phyloP scores from a whole-genome alignment of 257 asterid species.

The Nicotiana tomentosiformis region DNA sequence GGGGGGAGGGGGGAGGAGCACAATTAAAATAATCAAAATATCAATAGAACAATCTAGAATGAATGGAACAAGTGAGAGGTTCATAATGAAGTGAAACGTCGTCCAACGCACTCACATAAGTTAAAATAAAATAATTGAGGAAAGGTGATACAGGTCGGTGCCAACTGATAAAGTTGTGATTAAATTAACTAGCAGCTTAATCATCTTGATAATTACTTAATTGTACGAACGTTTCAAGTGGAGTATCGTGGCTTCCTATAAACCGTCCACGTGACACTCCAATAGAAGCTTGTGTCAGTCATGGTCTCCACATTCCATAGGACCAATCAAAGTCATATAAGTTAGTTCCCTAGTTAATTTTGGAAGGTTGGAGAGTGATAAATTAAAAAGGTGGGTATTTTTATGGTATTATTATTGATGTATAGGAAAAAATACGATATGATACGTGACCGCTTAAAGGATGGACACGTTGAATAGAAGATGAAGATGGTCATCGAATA shows the following conservation, averaged over 20 bases:
- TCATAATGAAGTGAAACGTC: slow-evolving; percentile 5
- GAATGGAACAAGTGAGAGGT: not conserved
- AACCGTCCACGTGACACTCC: slow-evolving; percentile 22
- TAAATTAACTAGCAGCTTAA: not conserved
- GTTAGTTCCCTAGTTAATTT: not conserved
- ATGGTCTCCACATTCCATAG: not conserved
- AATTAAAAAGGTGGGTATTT: not conserved
- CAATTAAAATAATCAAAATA: not conserved
- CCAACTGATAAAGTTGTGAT: not conserved
- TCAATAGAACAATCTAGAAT: slow-evolving; percentile 8
- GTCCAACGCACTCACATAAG: not conserved
- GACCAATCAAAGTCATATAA: not conserved
- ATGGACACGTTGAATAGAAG: too few species aligned
- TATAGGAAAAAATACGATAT: too few species aligned
- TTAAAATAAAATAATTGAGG: not conserved
- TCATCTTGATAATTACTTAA: not conserved
- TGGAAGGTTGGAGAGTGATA: not conserved
- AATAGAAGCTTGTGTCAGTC: not conserved
- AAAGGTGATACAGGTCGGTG: not conserved
- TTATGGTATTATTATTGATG: not conserved
- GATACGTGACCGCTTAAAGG: too few species aligned
- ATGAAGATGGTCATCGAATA: too few species aligned
- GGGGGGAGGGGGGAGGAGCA: not conserved
- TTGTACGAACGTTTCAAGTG: not conserved
- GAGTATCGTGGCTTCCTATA: slow-evolving; percentile 1